Evolutionary conservation across 169 alveolate species (phyloP).

Genomic region (Eimeria praecox): DNA sequence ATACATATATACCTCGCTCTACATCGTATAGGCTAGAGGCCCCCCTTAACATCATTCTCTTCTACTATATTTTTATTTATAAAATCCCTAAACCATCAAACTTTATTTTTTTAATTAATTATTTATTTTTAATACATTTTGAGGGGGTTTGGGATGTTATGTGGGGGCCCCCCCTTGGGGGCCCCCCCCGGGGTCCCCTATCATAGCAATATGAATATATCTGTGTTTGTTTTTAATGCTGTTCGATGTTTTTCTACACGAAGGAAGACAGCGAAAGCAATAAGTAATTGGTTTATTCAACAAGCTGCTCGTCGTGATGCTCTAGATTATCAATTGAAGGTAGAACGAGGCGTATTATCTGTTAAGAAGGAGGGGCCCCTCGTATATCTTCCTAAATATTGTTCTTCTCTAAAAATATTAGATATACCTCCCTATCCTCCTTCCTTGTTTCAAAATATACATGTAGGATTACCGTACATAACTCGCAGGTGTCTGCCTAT

Average conservation of each 20-base stretch:
- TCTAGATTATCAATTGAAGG: not conserved
- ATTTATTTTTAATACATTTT: no score
- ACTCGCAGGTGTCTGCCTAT: not conserved
- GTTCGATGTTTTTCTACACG: slow-evolving; percentile 44
- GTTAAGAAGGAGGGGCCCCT: not conserved
- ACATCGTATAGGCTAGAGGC: no score
- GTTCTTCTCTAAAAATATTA: not conserved
- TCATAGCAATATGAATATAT: no score
- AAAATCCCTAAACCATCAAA: no score
- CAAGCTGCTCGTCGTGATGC: slow-evolving; percentile 12
- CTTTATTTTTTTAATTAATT: no score
- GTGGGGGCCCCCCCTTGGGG: no score
- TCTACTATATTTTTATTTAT: no score
- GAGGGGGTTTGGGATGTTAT: no score
- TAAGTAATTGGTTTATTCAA: not conserved
- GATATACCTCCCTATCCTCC: slow-evolving; percentile 1
- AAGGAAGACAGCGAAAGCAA: slow-evolving; percentile 32
- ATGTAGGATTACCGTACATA: not conserved
- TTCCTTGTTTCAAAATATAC: not conserved
- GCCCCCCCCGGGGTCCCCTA: no score
- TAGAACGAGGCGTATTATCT: not conserved
- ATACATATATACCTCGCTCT: no score
- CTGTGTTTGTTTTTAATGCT: no score
- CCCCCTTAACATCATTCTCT: no score
- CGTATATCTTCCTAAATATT: not conserved